Conservation (phyloP, 1,139 yeast species). For the Candida labiduridarum region DNA sequence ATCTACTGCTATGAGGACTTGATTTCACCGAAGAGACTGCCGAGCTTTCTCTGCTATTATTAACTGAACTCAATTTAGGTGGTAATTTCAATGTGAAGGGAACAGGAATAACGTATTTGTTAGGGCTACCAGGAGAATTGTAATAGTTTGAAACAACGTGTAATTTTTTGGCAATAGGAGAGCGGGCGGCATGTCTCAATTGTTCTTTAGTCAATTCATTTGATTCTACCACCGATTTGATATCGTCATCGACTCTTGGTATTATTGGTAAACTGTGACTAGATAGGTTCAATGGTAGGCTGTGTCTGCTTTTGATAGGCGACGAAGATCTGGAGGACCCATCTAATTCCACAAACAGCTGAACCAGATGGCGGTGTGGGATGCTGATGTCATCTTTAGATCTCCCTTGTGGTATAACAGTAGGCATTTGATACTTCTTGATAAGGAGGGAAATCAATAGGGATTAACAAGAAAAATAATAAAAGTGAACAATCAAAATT, state of each 20-base stretch:
- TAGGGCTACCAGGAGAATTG: conserved; percentile 22
- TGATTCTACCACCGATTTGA: conserved; percentile 21
- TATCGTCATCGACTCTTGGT: conserved; percentile 24
- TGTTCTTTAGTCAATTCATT: conserved; percentile 25
- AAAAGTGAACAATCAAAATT: not conserved
- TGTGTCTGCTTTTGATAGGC: conserved; percentile 30
- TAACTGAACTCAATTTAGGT: conserved; percentile 41
- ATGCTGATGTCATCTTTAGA: conserved; percentile 27
- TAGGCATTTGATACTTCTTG: conserved; percentile 1
- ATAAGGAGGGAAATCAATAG: not conserved
- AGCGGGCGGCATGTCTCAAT: conserved; percentile 33
- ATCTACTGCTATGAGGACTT: conserved; percentile 10
- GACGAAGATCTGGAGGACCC: conserved; percentile 35
- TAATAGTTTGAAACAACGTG: conserved; percentile 27
- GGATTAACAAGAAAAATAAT: not conserved
- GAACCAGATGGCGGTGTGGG: conserved; percentile 2
- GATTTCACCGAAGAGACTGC: conserved; percentile 18
- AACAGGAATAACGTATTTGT: conserved; percentile 43
- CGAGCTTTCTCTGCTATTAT: conserved; percentile 11
- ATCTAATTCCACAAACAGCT: conserved; percentile 11
- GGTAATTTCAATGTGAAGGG: conserved; percentile 48
- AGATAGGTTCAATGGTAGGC: conserved; percentile 20
- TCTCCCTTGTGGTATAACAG: conserved; percentile 4
- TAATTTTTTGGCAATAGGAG: conserved; percentile 40
- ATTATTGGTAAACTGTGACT: conserved; percentile 28